Evolutionary conservation across 179 eudicot genomes (phyloP).

Genomic region (Monotropa hypopitys): DNA sequence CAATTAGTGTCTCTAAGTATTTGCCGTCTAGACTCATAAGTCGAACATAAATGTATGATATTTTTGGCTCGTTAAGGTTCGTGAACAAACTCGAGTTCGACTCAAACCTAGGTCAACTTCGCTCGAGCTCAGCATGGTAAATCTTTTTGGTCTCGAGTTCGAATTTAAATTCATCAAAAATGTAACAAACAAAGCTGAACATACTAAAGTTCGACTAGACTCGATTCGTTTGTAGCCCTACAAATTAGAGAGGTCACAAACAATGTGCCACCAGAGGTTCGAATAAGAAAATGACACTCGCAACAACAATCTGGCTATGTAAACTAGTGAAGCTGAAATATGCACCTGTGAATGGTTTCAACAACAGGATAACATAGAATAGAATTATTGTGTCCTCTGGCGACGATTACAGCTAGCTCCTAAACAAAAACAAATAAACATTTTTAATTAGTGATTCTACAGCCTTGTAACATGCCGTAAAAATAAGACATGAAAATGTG

Average conservation of each 20-base stretch:
- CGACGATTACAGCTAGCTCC: constrained; percentile 95
- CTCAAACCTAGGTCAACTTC: no score
- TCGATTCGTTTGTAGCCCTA: no score
- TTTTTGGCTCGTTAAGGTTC: no score
- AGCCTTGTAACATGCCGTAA: neutral
- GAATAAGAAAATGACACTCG: neutral
- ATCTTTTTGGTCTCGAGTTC: no score
- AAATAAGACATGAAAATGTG: neutral
- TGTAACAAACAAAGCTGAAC: no score
- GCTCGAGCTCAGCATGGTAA: no score
- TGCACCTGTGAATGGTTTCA: constrained; percentile 90
- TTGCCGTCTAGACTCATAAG: no score
- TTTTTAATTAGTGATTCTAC: neutral
- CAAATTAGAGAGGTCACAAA: neutral
- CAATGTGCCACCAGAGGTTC: neutral
- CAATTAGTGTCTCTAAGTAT: no score
- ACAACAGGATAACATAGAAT: constrained; percentile 74
- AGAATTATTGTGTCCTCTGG: constrained; percentile 84
- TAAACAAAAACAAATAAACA: constrained; percentile 14
- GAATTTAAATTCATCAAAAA: no score
- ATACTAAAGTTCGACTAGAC: no score
- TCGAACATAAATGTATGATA: no score
- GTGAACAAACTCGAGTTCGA: no score
- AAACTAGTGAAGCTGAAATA: neutral
- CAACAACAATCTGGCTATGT: neutral